Conservation (phyloP, 2,329 filamentous ascomycete genomes). For the Arthrinium puccinioides region DNA sequence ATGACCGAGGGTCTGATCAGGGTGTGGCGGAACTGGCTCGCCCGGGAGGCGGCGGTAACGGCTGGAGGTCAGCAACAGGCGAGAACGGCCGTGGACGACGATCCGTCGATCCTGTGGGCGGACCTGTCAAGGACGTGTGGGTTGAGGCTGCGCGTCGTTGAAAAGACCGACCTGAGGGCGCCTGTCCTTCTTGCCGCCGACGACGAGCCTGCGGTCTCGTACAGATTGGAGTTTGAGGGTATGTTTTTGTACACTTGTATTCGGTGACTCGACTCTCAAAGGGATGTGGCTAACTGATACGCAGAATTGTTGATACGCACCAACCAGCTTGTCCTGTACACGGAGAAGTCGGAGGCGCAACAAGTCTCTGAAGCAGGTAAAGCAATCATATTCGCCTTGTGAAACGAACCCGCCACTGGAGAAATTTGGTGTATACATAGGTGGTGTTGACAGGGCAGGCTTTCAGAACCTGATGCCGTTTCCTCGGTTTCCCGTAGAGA, state of each 20-base stretch:
- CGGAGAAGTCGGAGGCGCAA: slow-evolving; percentile 58
- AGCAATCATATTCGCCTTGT: slow-evolving; percentile 55
- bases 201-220: slow-evolving; percentile 61
- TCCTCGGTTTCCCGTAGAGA: too few species aligned
- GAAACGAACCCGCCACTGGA: too few species aligned
- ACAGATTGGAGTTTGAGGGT: slow-evolving; percentile 68
- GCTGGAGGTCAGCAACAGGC: slow-evolving; percentile 18
- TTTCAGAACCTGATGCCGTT: too few species aligned
- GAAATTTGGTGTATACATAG: too few species aligned
- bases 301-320: slow-evolving; percentile 63
- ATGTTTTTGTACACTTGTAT: slow-evolving; percentile 24
- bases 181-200: slow-evolving; percentile 50
- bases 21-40: slow-evolving; percentile 68
- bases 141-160: slow-evolving; percentile 56
- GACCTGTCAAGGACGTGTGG: slow-evolving; percentile 57
- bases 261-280: too few species aligned
- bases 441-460: too few species aligned
- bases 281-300: not conserved
- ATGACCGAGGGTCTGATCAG: slow-evolving; percentile 62
- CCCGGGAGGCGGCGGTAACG: slow-evolving; percentile 25
- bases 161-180: slow-evolving; percentile 35
- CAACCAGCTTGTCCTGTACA: slow-evolving; percentile 52
- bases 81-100: slow-evolving; percentile 13
- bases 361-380: slow-evolving; percentile 55
- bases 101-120: slow-evolving; percentile 57